phyloP scores from a whole-genome alignment of 2,329 filamentous ascomycete genomes.

The Aspergillus pseudoterreus region DNA sequence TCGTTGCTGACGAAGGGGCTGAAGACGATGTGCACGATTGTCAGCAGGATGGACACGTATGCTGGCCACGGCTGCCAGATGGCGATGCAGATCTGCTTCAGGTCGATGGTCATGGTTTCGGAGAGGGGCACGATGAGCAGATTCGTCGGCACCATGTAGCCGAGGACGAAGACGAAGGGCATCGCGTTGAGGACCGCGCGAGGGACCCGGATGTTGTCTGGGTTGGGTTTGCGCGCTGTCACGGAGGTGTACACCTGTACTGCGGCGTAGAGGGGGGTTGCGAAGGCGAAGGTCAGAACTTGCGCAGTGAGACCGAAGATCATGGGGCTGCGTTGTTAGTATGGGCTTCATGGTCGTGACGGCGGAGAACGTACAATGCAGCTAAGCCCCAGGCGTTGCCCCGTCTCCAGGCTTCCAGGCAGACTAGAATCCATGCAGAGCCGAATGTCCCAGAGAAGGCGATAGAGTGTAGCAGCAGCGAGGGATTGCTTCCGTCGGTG shows the following conservation, averaged over 20 bases:
- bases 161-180: conserved; percentile 40
- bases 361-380: conserved; percentile 15
- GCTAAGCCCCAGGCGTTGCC: conserved; percentile 42
- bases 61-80: conserved; percentile 52
- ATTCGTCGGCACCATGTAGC: conserved; percentile 44
- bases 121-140: conserved; percentile 45
- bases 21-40: conserved; percentile 23
- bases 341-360: neutral
- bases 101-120: conserved; percentile 32
- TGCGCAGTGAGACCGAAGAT: conserved; percentile 43
- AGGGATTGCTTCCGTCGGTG: conserved; percentile 35
- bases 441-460: conserved; percentile 41
- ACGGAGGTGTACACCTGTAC: conserved; percentile 44
- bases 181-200: conserved; percentile 32
- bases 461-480: conserved; percentile 34
- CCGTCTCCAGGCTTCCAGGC: conserved; percentile 43
- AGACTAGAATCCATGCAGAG: conserved; percentile 41
- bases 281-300: conserved; percentile 43
- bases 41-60: conserved; percentile 42
- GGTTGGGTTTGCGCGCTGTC: conserved; percentile 33
- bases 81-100: conserved; percentile 48
- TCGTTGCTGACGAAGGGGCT: conserved; percentile 23
- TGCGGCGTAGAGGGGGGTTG: conserved; percentile 41
- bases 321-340: conserved; percentile 23
- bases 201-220: conserved; percentile 30